A percentile compares a stretch with the other conserved stretches of the same genome.
These are phyloP conservation scores for Pseudocercospora ulei DNA, from an alignment of 2,329 filamentous ascomycete species.

Conservation along the genomic window DNA sequence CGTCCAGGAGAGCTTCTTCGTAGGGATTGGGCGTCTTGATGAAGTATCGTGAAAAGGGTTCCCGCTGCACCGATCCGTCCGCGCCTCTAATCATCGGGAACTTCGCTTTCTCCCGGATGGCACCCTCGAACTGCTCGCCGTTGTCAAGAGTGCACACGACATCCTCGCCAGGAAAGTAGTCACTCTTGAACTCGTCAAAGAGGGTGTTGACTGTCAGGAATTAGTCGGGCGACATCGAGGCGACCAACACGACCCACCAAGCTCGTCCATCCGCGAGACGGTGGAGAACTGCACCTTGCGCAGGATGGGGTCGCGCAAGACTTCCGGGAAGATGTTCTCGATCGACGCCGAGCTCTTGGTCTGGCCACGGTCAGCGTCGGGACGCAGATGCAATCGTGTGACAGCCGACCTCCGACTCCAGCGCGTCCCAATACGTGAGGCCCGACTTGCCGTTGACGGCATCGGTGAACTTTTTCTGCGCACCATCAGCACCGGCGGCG, in stretches of 20 bases:
- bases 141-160: slow-evolving; percentile 63
- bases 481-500: slow-evolving; percentile 17
- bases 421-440: slow-evolving; percentile 83
- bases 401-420: slow-evolving; percentile 39
- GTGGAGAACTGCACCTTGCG: slow-evolving; percentile 86
- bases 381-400: slow-evolving; percentile 11
- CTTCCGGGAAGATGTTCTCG: slow-evolving; percentile 82
- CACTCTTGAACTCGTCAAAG: slow-evolving; percentile 62
- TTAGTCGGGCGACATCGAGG: slow-evolving; percentile 4
- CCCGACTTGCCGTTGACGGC: slow-evolving; percentile 90
- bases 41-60: slow-evolving; percentile 67
- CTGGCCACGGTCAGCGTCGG: slow-evolving; percentile 31
- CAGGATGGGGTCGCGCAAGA: slow-evolving; percentile 80
- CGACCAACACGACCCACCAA: slow-evolving; percentile 42
- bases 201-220: slow-evolving; percentile 44
- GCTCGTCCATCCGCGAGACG: slow-evolving; percentile 76
- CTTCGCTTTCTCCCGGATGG: slow-evolving; percentile 75
- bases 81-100: slow-evolving; percentile 52
- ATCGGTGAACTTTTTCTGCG: slow-evolving; percentile 78
- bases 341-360: slow-evolving; percentile 69
- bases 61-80: slow-evolving; percentile 58
- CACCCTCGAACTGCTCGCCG: slow-evolving; percentile 52
- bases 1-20: slow-evolving; percentile 68
- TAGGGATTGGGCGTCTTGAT: slow-evolving; percentile 58
- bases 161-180: slow-evolving; percentile 82